Evolutionary conservation across 1,139 yeast genomes (phyloP).

Genomic region (Lizanozyma gosingica): DNA sequence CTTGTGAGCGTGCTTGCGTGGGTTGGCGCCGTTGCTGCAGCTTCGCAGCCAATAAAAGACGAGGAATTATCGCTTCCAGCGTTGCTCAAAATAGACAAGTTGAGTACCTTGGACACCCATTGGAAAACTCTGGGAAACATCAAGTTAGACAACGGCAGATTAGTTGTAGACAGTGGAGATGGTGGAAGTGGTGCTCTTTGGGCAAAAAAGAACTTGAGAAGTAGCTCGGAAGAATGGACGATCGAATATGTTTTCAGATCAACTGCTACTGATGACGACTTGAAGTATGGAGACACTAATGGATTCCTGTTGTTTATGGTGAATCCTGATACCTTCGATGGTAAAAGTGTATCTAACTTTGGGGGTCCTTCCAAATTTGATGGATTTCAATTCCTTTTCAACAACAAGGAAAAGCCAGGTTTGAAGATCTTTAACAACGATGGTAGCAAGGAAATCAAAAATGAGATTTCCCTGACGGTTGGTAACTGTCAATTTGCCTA

Average conservation of each 20-base stretch:
- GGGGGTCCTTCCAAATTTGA: conserved; percentile 49
- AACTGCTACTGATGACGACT: conserved; percentile 29
- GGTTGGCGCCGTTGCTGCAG: no score
- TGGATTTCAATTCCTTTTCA: conserved; percentile 53
- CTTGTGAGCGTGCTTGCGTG: no score
- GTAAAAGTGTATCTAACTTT: conserved; percentile 19
- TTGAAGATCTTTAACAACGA: conserved; percentile 53
- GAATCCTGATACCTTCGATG: conserved; percentile 16
- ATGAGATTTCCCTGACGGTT: conserved; percentile 24
- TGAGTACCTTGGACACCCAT: conserved; percentile 1
- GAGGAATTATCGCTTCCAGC: not conserved
- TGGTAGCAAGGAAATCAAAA: conserved; percentile 28
- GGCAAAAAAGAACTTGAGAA: conserved; percentile 29
- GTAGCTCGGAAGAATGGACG: conserved; percentile 41
- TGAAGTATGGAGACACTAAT: conserved; percentile 23
- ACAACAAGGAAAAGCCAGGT: conserved; percentile 39
- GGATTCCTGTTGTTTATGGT: conserved; percentile 48
- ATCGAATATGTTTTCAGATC: conserved; percentile 55
- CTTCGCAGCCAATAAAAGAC: not conserved
- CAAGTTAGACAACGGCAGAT: conserved; percentile 29
- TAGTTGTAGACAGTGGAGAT: conserved; percentile 25
- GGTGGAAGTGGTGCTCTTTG: conserved; percentile 37
- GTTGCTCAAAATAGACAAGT: not conserved
- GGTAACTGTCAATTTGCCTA: conserved; percentile 53
- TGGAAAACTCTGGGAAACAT: conserved; percentile 25